phyloP scores from a whole-genome alignment of 2,329 filamentous ascomycete species.

The Neonectria hederae region DNA sequence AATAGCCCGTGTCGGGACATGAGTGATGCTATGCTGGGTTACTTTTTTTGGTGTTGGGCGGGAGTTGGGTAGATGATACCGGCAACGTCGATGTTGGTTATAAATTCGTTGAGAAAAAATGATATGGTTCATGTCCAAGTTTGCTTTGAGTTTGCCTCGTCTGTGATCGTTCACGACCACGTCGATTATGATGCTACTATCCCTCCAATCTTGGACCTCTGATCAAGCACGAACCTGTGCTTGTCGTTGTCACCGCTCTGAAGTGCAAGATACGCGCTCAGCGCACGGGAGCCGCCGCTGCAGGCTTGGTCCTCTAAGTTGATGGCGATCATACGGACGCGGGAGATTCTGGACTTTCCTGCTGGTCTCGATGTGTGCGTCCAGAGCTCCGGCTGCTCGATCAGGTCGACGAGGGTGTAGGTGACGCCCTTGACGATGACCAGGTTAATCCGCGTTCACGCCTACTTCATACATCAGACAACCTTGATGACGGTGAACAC shows the following conservation, averaged over 20 bases:
- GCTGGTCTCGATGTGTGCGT: not conserved
- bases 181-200: conserved; percentile 19
- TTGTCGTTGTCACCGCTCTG: conserved; percentile 6
- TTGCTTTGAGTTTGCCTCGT: not conserved
- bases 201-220: conserved; percentile 23
- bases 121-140: not conserved
- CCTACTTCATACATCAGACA: no score
- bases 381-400: conserved; percentile 1
- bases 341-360: conserved; percentile 12
- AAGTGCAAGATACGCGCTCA: conserved; percentile 22
- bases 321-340: conserved; percentile 29
- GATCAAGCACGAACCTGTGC: conserved; percentile 21
- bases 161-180: conserved; percentile 10
- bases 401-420: conserved; percentile 14
- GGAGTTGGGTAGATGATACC: conserved; percentile 41
- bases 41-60: conserved; percentile 18
- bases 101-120: conserved; percentile 10
- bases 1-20: conserved; percentile 21
- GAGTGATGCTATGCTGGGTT: conserved; percentile 18
- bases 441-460: no score
- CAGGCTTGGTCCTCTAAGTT: conserved; percentile 25
- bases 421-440: conserved; percentile 18
- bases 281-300: conserved; percentile 18
- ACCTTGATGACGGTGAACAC: no score
- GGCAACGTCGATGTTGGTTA: conserved; percentile 36